Percentiles rank a stretch among this genome's conserved stretches.
phyloP scores from a whole-genome alignment of 768 basidiomycete genomes.

The Stropharia rugosoannulata region DNA sequence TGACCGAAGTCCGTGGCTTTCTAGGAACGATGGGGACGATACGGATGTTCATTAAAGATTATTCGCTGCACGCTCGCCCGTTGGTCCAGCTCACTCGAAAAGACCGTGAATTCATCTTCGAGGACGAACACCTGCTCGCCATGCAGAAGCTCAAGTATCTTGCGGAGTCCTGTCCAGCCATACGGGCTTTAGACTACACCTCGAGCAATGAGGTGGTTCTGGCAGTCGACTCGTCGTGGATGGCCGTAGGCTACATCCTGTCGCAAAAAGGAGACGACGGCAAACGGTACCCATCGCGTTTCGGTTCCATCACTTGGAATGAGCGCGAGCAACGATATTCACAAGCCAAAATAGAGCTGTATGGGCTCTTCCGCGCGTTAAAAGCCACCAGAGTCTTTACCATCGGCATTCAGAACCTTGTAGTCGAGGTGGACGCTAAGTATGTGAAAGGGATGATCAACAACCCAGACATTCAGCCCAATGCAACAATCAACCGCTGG shows the following conservation, averaged over 20 bases:
- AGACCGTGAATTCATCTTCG: slow-evolving; percentile 26
- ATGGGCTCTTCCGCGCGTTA: slow-evolving; percentile 24
- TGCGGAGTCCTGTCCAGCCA: slow-evolving; percentile 3
- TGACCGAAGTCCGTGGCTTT: slow-evolving; percentile 23
- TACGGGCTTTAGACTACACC: slow-evolving; percentile 14
- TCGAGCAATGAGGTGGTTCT: slow-evolving; percentile 15
- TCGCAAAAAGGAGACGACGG: slow-evolving; percentile 12
- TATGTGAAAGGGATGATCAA: slow-evolving; percentile 37
- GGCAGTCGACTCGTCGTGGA: slow-evolving; percentile 16
- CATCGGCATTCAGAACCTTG: slow-evolving; percentile 23
- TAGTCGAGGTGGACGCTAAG: slow-evolving; percentile 27
- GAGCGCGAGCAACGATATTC: slow-evolving; percentile 21
- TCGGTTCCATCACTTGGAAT: slow-evolving; percentile 17
- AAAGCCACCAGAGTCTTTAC: slow-evolving; percentile 16
- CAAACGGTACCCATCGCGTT: slow-evolving; percentile 13
- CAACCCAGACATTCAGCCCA: slow-evolving; percentile 36
- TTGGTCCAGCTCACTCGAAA: slow-evolving; percentile 26
- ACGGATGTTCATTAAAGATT: slow-evolving; percentile 28
- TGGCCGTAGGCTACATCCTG: slow-evolving; percentile 16
- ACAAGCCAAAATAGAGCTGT: slow-evolving; percentile 30
- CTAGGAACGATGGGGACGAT: slow-evolving; percentile 25
- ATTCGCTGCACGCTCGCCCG: slow-evolving; percentile 13
- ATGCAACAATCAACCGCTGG: slow-evolving; percentile 39
- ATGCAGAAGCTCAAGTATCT: slow-evolving; percentile 12
- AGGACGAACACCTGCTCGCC: slow-evolving; percentile 13